Evolutionary conservation across 805 yeast genomes (phyloP).

Genomic region (Candida endomychidarum): DNA sequence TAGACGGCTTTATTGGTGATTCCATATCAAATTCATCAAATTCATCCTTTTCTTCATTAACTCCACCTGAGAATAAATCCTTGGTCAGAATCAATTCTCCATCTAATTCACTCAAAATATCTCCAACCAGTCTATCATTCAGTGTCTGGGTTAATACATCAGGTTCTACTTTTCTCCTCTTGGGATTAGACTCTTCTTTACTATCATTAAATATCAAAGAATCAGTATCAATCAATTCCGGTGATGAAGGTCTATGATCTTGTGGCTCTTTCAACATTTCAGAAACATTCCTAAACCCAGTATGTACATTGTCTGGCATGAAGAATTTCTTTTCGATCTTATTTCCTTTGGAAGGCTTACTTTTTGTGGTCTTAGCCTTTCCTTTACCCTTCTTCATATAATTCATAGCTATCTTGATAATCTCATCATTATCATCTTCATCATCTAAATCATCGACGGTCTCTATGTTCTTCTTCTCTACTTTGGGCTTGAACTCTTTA

Average conservation of each 20-base stretch:
- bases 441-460: conserved; percentile 60
- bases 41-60: too few relatives aligned
- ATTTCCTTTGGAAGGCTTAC: background rate
- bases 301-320: conserved; percentile 71
- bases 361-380: background rate
- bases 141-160: too few relatives aligned
- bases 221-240: conserved; percentile 15
- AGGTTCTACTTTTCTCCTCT: background rate
- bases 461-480: conserved; percentile 56
- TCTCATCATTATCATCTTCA: conserved; percentile 64
- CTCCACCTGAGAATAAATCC: too few relatives aligned
- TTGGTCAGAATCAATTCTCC: background rate
- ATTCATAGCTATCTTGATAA: conserved; percentile 65
- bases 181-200: background rate
- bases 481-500: conserved; percentile 48
- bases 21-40: conserved; percentile 19
- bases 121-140: too few relatives aligned
- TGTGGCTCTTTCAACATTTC: conserved; percentile 7
- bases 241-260: conserved; percentile 6
- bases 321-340: conserved; percentile 48
- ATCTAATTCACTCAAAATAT: background rate
- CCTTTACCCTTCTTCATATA: conserved; percentile 40
- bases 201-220: conserved; percentile 5
- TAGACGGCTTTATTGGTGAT: background rate
- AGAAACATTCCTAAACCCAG: conserved; percentile 57